phyloP scores from a whole-genome alignment of 345 rosid genomes.

The Tarenaya hassleriana region DNA sequence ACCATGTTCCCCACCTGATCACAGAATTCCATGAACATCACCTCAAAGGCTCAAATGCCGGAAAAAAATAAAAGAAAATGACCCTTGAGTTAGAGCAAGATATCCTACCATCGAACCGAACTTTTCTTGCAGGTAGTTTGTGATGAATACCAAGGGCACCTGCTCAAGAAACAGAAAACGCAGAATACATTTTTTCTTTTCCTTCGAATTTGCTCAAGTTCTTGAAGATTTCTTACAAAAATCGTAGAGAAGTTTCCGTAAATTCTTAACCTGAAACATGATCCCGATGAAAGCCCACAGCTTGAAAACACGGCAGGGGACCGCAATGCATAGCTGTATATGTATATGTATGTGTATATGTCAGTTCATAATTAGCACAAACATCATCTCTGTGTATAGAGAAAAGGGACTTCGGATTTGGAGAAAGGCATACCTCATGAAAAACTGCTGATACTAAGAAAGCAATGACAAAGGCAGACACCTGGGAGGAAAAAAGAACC shows the following conservation, averaged over 20 bases:
- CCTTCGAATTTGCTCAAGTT: too few species aligned
- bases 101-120: constrained; percentile 71
- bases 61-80: too few species aligned
- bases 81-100: not conserved
- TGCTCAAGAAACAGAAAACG: constrained; percentile 32
- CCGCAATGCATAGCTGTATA: constrained; percentile 83
- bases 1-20: constrained; percentile 92
- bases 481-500: constrained; percentile 35
- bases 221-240: not conserved
- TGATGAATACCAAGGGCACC: constrained; percentile 85
- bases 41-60: too few species aligned
- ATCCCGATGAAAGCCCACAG: constrained; percentile 94
- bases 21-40: constrained; percentile 18
- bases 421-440: constrained; percentile 66
- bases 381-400: constrained; percentile 1
- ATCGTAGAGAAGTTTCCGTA: not conserved
- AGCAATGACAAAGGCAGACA: constrained; percentile 55
- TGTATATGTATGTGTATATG: not conserved
- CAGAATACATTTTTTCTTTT: too few species aligned
- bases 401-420: constrained; percentile 7
- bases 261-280: constrained; percentile 74
- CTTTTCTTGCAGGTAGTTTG: constrained; percentile 67
- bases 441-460: constrained; percentile 88
- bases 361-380: not conserved
- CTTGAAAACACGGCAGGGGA: constrained; percentile 90